Base-by-base conservation (phyloP, 805 yeast species). In the Hanseniaspora lindneri region DNA sequence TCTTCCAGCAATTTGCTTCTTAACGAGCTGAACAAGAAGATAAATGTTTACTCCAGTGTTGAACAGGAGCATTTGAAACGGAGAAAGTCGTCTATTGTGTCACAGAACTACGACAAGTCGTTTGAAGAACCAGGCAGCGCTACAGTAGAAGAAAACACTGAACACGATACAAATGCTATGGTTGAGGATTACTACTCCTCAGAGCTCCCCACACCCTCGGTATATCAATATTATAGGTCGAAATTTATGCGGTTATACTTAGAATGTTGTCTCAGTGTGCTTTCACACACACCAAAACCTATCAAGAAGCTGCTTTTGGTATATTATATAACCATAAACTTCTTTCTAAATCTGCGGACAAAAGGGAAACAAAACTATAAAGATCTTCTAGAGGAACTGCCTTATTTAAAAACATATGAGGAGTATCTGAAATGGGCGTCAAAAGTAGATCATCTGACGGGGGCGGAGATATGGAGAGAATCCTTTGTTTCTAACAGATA, bases 401-500 rank as follows among this genome's bases (percentile, higher is more conserved):
- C 72, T 17, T 65, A 64, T 19, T 80, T 81, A 17, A 66, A 70
- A 37, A 71, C 73, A 17, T 83, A 77, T 60, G 75, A 72, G 34
- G 89, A 83, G 50, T 89, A 94, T 89, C 79, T 73, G 53, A 65
- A 62, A 19, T 70, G 65, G 19, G 78, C 80, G 0, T 60, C 63
- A 5, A 62, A 67, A 41, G 67, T 77, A 1, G 82, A 77, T 52
- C 66, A 66, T 36, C 60, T 73, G 10, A 69, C 75, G 0, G 79
- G 79, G 5, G 71, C 74, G 17, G 76, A 75, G 53, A 56, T 73
- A 19, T 76, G 94, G 94, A 70, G 96, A 51, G 83, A 85, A 53
- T 85, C 87, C 59, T 86, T 88, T 55, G 77, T 80, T 27, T 80
- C 89, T 32, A 73, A 73, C 52, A 77, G 81, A 56, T 89, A 87